Evolutionary conservation across 371 early-diverging fungal species (phyloP), one percentile per base, ranked within the genome.

Genomic region (Actinomortierella ambigua): DNA sequence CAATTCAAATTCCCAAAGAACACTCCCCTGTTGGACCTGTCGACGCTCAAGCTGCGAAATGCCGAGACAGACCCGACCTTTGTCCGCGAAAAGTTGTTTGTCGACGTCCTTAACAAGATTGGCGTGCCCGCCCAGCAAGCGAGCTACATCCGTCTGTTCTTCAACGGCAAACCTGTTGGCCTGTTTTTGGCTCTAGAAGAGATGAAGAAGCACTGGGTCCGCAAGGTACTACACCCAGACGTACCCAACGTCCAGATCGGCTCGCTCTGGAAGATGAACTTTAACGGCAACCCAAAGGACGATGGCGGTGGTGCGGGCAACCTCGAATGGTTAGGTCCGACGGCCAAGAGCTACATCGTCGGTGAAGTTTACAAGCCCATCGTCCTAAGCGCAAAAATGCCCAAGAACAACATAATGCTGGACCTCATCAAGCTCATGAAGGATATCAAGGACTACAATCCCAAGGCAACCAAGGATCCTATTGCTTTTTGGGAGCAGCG

Each of bases 61-160:
- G 66, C 27, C 18, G 66, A 65, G 27, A 59, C 82, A 0, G 85
- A 85, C 53, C 81, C 83, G 0, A 77, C 81, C 5, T 80, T 73
- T 57, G 76, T 85, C 39, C 80, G 83, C 15, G 85, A 85, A 58
- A 85, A 82, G 56, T 26, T 85, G 17, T 80, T 77, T 42, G 77
- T 82, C 49, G 85, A 85, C 57, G 64, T 82, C 1, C 59, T 82
- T 44, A 75, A 66, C 29, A 69, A 81, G 0, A 49, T 79, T 6
- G 77, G 78, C 17, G 61, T 81, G 23, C 82, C 82, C 17, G 63
- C 82, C 9, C 76, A 81, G 14, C 68, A 75, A 11, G 66, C 79
- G 0, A 75, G 80, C 0, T 85, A 70, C 47, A 59, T 82, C 18
- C 66, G 73, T 14, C 53, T 71, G 15, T 71, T 62, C 42, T 34